Percentiles rank a stretch among this genome's conserved stretches.
These are phyloP conservation scores for Ceratopteris richardii DNA, from an alignment of 75 land plant species.

Conservation along the genomic window DNA sequence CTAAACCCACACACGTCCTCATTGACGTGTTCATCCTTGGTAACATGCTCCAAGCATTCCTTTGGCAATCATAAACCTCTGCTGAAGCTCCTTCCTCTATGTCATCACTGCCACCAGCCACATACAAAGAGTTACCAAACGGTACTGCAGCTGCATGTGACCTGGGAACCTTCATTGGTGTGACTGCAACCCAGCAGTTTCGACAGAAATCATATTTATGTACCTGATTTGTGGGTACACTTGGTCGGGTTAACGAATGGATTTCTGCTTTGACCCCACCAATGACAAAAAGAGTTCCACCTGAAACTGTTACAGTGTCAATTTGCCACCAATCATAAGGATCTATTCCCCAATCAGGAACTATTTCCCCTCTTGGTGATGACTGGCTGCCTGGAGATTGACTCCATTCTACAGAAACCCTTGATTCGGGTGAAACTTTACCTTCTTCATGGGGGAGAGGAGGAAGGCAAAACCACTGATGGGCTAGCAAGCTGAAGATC, in stretches of 20 bases:
- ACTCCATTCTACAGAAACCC: neutral
- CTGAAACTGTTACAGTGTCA: conserved; percentile 19
- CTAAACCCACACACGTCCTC: conserved; percentile 18
- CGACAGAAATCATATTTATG: conserved; percentile 18
- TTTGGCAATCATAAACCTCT: conserved; percentile 10
- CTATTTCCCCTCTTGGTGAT: neutral
- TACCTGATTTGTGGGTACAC: conserved; percentile 11
- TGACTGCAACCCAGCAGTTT: conserved; percentile 13
- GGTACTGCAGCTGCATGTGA: conserved; percentile 20
- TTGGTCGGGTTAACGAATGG: conserved; percentile 5
- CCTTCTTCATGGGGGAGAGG: conserved; percentile 17
- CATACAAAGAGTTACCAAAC: conserved; percentile 8
- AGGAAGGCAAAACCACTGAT: conserved; percentile 20
- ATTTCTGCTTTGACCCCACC: conserved; percentile 13
- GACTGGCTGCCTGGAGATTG: neutral
- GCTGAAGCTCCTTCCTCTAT: conserved; percentile 20
- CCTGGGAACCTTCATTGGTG: conserved; percentile 17
- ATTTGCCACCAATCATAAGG: conserved; percentile 30
- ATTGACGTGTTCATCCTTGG: conserved; percentile 19
- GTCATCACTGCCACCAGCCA: conserved; percentile 14
- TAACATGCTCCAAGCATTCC: conserved; percentile 10
- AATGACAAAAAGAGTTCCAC: conserved; percentile 18
- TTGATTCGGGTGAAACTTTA: neutral
- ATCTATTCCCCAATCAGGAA: conserved; percentile 10
- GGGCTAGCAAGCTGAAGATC: conserved; percentile 10